phyloP scores from a whole-genome alignment of 768 basidiomycete genomes.

The Porpolomopsis calyptriformis region DNA sequence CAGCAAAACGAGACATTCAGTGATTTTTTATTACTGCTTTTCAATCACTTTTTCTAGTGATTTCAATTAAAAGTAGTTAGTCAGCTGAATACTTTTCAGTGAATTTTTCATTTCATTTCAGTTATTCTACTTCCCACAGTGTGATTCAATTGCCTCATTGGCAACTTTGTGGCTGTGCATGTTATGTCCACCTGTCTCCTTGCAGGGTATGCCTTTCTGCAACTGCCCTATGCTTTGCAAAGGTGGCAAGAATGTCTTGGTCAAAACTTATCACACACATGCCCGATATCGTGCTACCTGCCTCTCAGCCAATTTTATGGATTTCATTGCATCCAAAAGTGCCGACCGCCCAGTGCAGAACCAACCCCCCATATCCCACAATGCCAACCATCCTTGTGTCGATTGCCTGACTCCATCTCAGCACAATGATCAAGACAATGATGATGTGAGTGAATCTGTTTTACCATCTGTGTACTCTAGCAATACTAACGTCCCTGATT shows the following conservation, averaged over 20 bases:
- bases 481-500: too few relatives aligned
- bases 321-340: neutral
- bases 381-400: neutral
- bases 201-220: slow-evolving; percentile 1
- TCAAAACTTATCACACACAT: slow-evolving; percentile 1
- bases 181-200: too few relatives aligned
- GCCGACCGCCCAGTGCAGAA: neutral
- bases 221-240: slow-evolving; percentile 4
- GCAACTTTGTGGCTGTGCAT: neutral
- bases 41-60: too few relatives aligned
- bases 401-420: neutral
- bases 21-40: too few relatives aligned
- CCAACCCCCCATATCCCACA: neutral
- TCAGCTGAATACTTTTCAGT: too few relatives aligned
- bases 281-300: neutral
- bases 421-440: too few relatives aligned
- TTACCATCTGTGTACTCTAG: too few relatives aligned
- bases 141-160: neutral
- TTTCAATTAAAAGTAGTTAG: too few relatives aligned
- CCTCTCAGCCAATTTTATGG: neutral
- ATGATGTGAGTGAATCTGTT: too few relatives aligned
- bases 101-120: too few relatives aligned
- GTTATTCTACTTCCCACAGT: too few relatives aligned
- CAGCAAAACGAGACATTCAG: too few relatives aligned
- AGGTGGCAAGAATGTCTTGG: slow-evolving; percentile 2